Evolutionary conservation across 169 alveolate species (phyloP), one percentile per base, ranked within the genome.

Genomic region (Eimeria acervulina): DNA sequence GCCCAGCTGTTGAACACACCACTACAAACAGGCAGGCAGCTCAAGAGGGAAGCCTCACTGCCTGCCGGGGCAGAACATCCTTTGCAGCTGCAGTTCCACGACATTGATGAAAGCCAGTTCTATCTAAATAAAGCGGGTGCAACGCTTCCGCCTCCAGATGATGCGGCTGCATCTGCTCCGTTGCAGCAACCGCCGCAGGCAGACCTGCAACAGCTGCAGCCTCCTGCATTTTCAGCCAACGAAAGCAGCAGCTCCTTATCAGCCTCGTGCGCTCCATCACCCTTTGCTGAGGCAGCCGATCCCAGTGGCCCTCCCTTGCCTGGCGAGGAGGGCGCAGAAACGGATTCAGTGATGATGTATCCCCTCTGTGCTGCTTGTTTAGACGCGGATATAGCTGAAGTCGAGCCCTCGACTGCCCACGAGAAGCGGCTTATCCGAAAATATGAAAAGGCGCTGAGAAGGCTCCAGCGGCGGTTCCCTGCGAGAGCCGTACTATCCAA

Each of bases 301-400:
- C 12, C 66, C 61, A 78, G n/a, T 15, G 88, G 44, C 36, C 42
- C 3, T 6, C 40, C 23, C 63, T 63, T 78, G 5, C n/a, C 88
- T n/a, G 85, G 6, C 26, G 72, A 47, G 26, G 76, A 83, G 8
- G 52, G 36, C 33, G 91, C 55, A 52, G 91, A 52, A 51, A 31
- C 36, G 40, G 88, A 47, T 44, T 42, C 88, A 42, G 66, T 17
- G 51, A 47, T 87, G 81, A 70, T 87, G 94, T 59, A 87, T 61
- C 94, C 81, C 42, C 94, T 59, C 1, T 87, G 94, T 74, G 70
- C 47, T 36, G 42, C 44, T 26, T 87, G 94, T 28, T 47, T 87
- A 40, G 94, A 87, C 6, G 61, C 83, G 40, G 66, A 44, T 51
- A 87, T 63, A 26, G 94, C 94, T 13, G 68, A 87, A 63, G 17